Conservation (phyloP, 768 basidiomycete species). For the Xerocomus brunneocitrinus region DNA sequence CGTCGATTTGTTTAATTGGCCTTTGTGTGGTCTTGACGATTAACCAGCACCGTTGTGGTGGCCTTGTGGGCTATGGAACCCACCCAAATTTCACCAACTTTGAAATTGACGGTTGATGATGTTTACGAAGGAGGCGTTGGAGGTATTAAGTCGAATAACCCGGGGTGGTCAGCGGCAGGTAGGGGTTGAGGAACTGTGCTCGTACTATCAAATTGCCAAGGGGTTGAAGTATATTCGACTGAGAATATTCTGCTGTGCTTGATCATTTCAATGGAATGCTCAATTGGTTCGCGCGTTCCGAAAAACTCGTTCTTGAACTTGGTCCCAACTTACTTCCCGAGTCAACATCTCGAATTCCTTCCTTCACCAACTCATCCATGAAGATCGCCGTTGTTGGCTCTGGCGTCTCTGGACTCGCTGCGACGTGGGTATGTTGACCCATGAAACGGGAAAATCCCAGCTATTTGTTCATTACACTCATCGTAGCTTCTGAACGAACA, state of each 20-base stretch:
- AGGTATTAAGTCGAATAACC: constrained; percentile 52
- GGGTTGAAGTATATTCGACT: no score
- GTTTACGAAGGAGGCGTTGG: constrained; percentile 67
- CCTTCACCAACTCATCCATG: no score
- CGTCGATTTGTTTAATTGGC: background rate
- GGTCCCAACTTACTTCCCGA: no score
- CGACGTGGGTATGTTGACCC: constrained; percentile 45
- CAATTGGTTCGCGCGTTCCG: no score
- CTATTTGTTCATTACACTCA: no score
- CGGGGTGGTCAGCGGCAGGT: constrained; percentile 43
- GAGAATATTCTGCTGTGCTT: no score
- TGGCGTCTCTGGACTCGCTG: constrained; percentile 62
- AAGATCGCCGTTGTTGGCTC: constrained; percentile 45
- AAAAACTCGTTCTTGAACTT: background rate
- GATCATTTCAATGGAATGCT: no score
- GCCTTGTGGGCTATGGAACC: constrained; percentile 67
- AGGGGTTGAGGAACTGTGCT: constrained; percentile 6
- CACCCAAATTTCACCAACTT: constrained; percentile 42
- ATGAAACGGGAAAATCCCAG: no score
- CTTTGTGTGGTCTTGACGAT: constrained; percentile 3
- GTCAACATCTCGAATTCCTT: no score
- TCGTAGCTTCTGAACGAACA: no score
- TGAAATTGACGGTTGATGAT: constrained; percentile 52
- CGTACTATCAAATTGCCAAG: no score
- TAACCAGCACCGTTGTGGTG: constrained; percentile 49